phyloP scores from a whole-genome alignment of 306 rosid species.

The Trifolium pratense region DNA sequence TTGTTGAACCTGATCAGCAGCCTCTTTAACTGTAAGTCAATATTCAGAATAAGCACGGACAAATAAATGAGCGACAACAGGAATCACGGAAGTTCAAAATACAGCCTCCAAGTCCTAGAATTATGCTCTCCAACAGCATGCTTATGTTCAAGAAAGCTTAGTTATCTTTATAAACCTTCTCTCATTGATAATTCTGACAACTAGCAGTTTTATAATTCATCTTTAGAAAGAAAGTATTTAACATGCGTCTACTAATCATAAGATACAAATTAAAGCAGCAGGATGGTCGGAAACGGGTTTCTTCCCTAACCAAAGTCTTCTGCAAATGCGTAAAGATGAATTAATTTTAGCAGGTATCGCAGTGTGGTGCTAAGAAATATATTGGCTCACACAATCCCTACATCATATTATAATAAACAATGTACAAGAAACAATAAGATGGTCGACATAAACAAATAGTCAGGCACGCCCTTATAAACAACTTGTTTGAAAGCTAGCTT shows the following conservation, averaged over 20 bases:
- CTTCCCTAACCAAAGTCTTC: constrained; percentile 14
- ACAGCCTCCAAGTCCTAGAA: constrained; percentile 25
- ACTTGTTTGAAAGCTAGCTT: too few species aligned
- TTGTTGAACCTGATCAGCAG: constrained; percentile 60
- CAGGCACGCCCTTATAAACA: too few species aligned
- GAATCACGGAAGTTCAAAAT: constrained; percentile 21
- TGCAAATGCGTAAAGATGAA: neutral
- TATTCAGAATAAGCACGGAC: constrained; percentile 47
- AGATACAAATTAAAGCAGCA: constrained; percentile 23
- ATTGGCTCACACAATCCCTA: neutral
- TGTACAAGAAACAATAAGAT: neutral
- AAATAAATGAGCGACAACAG: constrained; percentile 26
- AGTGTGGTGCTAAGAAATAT: neutral
- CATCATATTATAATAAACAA: constrained; percentile 5
- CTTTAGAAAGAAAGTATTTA: neutral
- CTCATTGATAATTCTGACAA: constrained; percentile 24
- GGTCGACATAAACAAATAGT: constrained; percentile 1
- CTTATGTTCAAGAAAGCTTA: too few species aligned
- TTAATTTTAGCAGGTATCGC: constrained; percentile 2
- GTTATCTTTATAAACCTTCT: neutral
- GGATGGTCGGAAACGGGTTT: neutral
- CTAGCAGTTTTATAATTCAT: constrained; percentile 16
- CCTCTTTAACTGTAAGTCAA: constrained; percentile 66
- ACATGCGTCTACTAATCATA: neutral
- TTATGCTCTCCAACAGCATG: too few species aligned